phyloP scores from a whole-genome alignment of 108 stramenopile species.

The Cyclotella baltica region DNA sequence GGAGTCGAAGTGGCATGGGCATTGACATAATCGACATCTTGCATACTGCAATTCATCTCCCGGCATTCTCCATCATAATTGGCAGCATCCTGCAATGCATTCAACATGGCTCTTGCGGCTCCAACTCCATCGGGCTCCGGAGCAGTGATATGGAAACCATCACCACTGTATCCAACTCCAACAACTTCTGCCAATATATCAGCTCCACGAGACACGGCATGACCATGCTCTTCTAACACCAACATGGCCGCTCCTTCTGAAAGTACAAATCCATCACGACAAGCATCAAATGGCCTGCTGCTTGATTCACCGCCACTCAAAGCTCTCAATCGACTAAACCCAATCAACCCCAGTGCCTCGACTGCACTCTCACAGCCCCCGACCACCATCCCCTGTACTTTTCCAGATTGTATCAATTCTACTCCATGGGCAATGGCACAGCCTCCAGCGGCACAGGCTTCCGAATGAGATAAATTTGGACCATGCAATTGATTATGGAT shows the following conservation, averaged over 20 bases:
- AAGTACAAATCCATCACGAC: constrained; percentile 94
- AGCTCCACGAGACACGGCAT: constrained; percentile 80
- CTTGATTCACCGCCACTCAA: constrained; percentile 60
- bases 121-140: constrained; percentile 90
- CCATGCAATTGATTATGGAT: constrained; percentile 77
- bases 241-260: constrained; percentile 94
- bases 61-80: not conserved
- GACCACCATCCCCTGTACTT: constrained; percentile 93
- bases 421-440: constrained; percentile 95
- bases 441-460: constrained; percentile 96
- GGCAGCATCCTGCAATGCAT: constrained; percentile 71
- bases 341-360: constrained; percentile 89
- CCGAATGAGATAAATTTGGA: constrained; percentile 85
- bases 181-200: constrained; percentile 65
- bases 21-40: constrained; percentile 89
- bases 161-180: constrained; percentile 82
- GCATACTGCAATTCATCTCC: not conserved
- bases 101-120: constrained; percentile 83
- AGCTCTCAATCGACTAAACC: constrained; percentile 93
- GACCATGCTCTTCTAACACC: constrained; percentile 90
- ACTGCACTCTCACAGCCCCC: constrained; percentile 96
- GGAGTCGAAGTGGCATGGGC: constrained; percentile 99
- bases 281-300: constrained; percentile 86
- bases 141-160: constrained; percentile 91
- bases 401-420: constrained; percentile 81